These are phyloP conservation scores for Lentinula boryana DNA, from an alignment of 768 basidiomycete species.

Conservation along the genomic window DNA sequence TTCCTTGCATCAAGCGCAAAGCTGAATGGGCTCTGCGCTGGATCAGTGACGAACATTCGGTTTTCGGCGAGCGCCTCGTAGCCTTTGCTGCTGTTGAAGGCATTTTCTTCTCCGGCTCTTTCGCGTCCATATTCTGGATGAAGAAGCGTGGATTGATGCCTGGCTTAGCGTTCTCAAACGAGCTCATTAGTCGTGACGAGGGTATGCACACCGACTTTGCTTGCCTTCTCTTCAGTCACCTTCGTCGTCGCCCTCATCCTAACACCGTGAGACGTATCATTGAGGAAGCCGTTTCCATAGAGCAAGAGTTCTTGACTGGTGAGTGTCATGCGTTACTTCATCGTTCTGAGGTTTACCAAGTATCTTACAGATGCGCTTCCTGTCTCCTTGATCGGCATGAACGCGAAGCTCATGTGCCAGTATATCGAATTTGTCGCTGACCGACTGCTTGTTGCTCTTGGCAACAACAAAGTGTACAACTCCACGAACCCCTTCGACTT, in stretches of 20 bases:
- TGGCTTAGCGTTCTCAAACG: slow-evolving; percentile 68
- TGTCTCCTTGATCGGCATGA: slow-evolving; percentile 57
- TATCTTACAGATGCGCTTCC: slow-evolving; percentile 32
- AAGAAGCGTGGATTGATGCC: slow-evolving; percentile 74
- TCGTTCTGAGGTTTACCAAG: slow-evolving; percentile 8
- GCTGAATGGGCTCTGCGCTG: slow-evolving; percentile 62
- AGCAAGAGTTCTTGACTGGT: slow-evolving; percentile 65
- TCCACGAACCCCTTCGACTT: slow-evolving; percentile 55
- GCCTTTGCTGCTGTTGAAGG: slow-evolving; percentile 68
- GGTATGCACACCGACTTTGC: slow-evolving; percentile 81
- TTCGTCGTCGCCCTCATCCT: slow-evolving; percentile 61
- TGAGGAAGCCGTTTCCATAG: slow-evolving; percentile 57
- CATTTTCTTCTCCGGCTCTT: slow-evolving; percentile 65
- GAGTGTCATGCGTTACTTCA: slow-evolving; percentile 48
- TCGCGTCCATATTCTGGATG: slow-evolving; percentile 64
- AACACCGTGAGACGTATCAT: slow-evolving; percentile 53
- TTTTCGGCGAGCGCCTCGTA: slow-evolving; percentile 57
- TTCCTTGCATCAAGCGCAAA: slow-evolving; percentile 57
- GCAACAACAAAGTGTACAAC: slow-evolving; percentile 50
- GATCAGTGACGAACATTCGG: slow-evolving; percentile 48
- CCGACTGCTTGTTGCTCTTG: slow-evolving; percentile 53
- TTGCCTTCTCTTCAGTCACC: slow-evolving; percentile 66
- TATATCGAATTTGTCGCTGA: slow-evolving; percentile 59
- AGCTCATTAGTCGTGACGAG: slow-evolving; percentile 68
- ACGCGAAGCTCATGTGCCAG: slow-evolving; percentile 51